Conservation (phyloP, 2,329 filamentous ascomycete species). For the Alternaria sp. region DNA sequence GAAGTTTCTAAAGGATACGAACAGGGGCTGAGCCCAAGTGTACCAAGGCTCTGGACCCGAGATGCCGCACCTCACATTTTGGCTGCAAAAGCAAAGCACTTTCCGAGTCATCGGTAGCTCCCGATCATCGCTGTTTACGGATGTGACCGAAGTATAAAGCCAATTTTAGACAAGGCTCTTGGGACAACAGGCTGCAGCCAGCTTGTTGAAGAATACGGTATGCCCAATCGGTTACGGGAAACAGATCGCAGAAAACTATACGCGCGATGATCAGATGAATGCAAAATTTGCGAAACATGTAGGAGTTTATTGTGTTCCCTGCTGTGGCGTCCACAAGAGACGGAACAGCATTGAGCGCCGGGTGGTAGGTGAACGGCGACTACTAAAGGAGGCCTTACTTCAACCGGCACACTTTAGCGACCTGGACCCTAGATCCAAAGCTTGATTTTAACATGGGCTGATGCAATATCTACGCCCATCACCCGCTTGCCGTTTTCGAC, state of each 20-base stretch:
- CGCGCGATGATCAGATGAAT: neutral
- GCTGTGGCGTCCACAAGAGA: conserved; percentile 36
- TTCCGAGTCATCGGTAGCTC: conserved; percentile 31
- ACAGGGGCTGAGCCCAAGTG: conserved; percentile 15
- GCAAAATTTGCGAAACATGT: conserved; percentile 4
- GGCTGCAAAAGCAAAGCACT: conserved; percentile 28
- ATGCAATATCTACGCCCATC: conserved; percentile 28
- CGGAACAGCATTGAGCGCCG: conserved; percentile 25
- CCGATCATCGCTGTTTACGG: conserved; percentile 20
- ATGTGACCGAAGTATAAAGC: neutral
- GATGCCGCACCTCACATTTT: conserved; percentile 26
- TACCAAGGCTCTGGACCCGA: conserved; percentile 19
- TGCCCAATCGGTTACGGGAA: neutral
- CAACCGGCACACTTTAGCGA: conserved; percentile 30
- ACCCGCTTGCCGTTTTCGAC: conserved; percentile 22
- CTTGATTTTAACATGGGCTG: conserved; percentile 21
- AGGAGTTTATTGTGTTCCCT: conserved; percentile 14
- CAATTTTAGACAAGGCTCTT: conserved; percentile 3
- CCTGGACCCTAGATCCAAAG: conserved; percentile 26
- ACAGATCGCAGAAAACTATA: neutral
- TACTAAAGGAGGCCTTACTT: conserved; percentile 19
- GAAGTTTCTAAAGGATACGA: neutral
- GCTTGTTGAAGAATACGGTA: neutral
- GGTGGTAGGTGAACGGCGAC: conserved; percentile 30
- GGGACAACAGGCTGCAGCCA: neutral